Evolutionary conservation across 768 basidiomycete species (phyloP).

Genomic region (Kwoniella dendrophila): DNA sequence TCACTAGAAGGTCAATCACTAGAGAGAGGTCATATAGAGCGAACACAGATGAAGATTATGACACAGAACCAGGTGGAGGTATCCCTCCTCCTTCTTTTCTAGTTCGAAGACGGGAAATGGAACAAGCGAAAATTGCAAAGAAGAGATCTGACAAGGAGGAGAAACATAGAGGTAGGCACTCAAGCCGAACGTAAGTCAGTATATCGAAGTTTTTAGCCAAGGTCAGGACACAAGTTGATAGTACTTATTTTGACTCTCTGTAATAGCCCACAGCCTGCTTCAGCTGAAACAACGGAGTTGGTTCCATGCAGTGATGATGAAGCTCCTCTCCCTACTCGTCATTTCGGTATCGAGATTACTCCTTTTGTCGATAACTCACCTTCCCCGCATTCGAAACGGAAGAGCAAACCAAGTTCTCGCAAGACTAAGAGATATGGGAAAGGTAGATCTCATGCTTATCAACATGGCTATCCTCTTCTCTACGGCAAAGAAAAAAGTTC

Average conservation of each 20-base stretch:
- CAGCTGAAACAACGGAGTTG: background rate
- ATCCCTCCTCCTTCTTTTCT: conserved; percentile 4
- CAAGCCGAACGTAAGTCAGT: background rate
- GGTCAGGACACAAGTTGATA: too few relatives aligned
- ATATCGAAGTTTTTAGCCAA: too few relatives aligned
- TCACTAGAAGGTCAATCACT: background rate
- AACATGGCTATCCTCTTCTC: conserved; percentile 16
- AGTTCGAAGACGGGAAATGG: background rate
- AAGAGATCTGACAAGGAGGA: background rate
- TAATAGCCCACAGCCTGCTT: too few relatives aligned
- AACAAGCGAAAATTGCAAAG: background rate
- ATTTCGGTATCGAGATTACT: background rate
- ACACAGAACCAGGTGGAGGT: background rate
- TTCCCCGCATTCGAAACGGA: background rate
- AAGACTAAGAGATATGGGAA: conserved; percentile 14
- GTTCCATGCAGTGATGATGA: conserved; percentile 9
- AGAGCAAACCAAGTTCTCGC: conserved; percentile 7
- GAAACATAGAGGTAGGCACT: background rate
- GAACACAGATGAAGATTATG: conserved; percentile 2
- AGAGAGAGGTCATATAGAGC: background rate
- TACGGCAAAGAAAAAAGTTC: background rate
- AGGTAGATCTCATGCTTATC: conserved; percentile 19
- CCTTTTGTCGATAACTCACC: background rate
- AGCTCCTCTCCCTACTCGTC: background rate
- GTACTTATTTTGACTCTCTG: too few relatives aligned